Evolutionary conservation across 2,329 filamentous ascomycete genomes (phyloP), one percentile per base, ranked within the genome.

Genomic region (Geosmithia flava): DNA sequence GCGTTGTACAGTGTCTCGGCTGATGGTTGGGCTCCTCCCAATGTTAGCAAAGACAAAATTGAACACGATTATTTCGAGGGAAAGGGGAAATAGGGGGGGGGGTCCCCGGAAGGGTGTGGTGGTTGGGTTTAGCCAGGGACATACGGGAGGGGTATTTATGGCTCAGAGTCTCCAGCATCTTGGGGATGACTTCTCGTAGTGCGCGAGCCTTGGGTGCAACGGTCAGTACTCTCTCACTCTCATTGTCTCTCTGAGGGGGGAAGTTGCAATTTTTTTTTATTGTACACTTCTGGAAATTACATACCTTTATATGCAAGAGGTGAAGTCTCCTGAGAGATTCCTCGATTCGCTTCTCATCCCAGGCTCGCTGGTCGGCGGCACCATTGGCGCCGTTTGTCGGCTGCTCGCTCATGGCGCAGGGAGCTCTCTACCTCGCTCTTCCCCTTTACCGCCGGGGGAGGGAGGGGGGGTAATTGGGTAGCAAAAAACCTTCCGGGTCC

Each of bases 301-400:
- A 30, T 69, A 71, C 76, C 67, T 75, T 72, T 55, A 75, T 64
- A 55, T 79, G 74, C n/a, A 78, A 61, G 44, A 74, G 63, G 54
- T 76, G 74, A 47, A 80, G 65, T 33, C 69, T 66, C 54, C 71
- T 63, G 54, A 79, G 65, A 20, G 69, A 70, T 50, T 68, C 63
- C 50, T 72, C 67, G 7, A 79, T 63, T 50, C 68, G 68, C 48
- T 69, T 65, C 58, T 79, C 74, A 45, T 75, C 68, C 62, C 66
- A 65, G 8, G 60, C 57, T 48, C 66, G 65, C 40, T 61, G 57
- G 46, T 52, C 53, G 27, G 19, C 30, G 30, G 50, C 54, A 47
- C 51, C 41, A 29, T 16, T 23, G 7, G 42, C 10, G 7, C 20
- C 42, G 10, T 37, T 44, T 20, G 27, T 20, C 20, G 15, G 17